A percentile compares a stretch with the other conserved stretches of the same genome.
These are phyloP conservation scores for Amanita pallidorosea DNA, from an alignment of 768 basidiomycete genomes.

Conservation along the genomic window DNA sequence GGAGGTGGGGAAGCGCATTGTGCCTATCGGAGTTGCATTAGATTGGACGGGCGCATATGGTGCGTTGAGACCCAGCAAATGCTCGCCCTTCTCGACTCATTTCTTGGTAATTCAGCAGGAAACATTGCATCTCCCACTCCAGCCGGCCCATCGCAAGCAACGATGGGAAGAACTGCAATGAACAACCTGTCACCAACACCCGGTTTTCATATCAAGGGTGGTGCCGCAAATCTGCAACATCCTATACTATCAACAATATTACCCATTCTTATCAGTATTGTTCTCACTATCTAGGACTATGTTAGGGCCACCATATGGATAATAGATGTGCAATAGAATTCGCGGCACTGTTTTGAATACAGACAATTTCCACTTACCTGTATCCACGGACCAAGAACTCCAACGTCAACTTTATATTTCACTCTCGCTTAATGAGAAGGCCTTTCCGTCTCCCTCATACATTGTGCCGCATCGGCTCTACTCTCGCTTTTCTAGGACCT, in stretches of 20 bases:
- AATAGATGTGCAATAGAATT: background rate
- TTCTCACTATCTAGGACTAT: background rate
- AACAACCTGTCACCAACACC: background rate
- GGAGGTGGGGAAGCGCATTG: conserved; percentile 27
- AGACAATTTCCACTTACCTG: too few relatives aligned
- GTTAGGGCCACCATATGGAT: background rate
- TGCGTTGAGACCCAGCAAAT: conserved; percentile 10
- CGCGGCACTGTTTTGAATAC: too few relatives aligned
- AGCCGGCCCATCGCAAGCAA: background rate
- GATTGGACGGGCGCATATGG: conserved; percentile 47
- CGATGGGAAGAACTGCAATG: background rate
- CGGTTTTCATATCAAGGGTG: background rate
- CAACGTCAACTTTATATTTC: too few relatives aligned
- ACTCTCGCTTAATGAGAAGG: too few relatives aligned
- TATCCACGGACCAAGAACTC: too few relatives aligned
- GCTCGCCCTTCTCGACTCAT: too few relatives aligned
- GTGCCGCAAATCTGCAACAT: background rate
- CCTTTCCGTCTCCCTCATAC: too few relatives aligned
- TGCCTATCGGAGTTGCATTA: conserved; percentile 40
- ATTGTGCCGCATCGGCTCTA: too few relatives aligned
- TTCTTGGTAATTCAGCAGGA: too few relatives aligned
- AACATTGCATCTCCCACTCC: too few relatives aligned
- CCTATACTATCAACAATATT: background rate
- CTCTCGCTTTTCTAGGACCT: too few relatives aligned
- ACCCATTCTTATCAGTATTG: background rate